These are phyloP conservation scores for Lachnellula cervina DNA, from an alignment of 2,329 filamentous ascomycete genomes.

Conservation along the genomic window DNA sequence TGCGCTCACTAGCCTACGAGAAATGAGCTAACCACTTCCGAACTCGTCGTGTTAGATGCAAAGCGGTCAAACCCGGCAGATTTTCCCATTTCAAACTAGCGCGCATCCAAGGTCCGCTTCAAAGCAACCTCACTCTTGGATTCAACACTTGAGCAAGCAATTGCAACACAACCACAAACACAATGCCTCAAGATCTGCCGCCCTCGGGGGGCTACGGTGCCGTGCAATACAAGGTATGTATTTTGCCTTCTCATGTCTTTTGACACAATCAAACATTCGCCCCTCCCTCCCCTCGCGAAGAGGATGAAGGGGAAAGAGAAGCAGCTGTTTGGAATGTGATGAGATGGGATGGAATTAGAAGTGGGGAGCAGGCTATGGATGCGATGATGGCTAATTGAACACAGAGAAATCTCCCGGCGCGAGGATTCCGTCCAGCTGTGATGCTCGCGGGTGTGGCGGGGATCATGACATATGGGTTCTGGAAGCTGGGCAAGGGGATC, in stretches of 20 bases:
- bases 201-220: slow-evolving; percentile 89
- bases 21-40: no score
- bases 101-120: neutral
- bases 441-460: slow-evolving; percentile 72
- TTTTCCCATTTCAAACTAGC: neutral
- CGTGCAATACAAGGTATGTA: slow-evolving; percentile 89
- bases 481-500: slow-evolving; percentile 74
- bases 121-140: neutral
- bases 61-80: neutral
- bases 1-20: no score
- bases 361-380: neutral
- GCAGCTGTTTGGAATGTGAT: neutral
- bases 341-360: neutral
- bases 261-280: neutral
- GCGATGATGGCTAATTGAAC: slow-evolving; percentile 9
- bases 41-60: no score
- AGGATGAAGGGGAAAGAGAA: neutral
- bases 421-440: slow-evolving; percentile 79
- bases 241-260: neutral
- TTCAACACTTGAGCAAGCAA: neutral
- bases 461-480: slow-evolving; percentile 88
- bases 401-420: slow-evolving; percentile 85
- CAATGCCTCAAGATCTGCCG: slow-evolving; percentile 97
- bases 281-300: neutral
- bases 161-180: slow-evolving; percentile 31